Evolutionary conservation across 2,329 filamentous ascomycete genomes (phyloP), one percentile per base, ranked within the genome.

Genomic region (Cordyceps militaris): DNA sequence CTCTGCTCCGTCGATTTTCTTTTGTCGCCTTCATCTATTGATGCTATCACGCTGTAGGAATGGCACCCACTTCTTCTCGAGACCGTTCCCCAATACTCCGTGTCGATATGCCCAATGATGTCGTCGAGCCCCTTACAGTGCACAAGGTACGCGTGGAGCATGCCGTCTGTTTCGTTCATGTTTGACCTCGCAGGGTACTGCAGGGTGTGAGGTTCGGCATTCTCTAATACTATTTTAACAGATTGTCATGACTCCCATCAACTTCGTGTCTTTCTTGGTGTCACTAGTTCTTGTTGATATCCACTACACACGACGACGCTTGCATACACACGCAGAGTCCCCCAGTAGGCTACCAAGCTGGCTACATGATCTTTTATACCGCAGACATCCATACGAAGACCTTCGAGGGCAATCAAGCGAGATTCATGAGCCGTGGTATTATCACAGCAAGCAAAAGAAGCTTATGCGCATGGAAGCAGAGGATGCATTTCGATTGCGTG

Each of bases 211-310:
- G n/a, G n/a, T n/a, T n/a, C n/a, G n/a, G n/a, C 50, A 8, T 3
- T 40, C 24, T 13, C 56, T 51, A 51, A 53, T n/a, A 13, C n/a
- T 13, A 19, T 21, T 6, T 3, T 19, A 36, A 14, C 58, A 80
- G 76, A 56, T 75, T 21, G 63, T 88, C 63, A 75, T 86, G 71
- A 86, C 84, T 0, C 85, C 86, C 8, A 63, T 88, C 61, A 76
- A 83, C 62, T 81, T 88, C 67, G 73, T 83, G 52, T 80, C 83
- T 23, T 88, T 88, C 70, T 68, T 89, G 43, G 47, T 88, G 62
- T 88, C 85, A 2, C 79, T 89, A 47, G 76, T 79, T 66, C 69
- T 87, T 53, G 78, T 88, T 44, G 85, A 88, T 71, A 72, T 78
- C 52, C 76, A 76, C 59, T 74, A 83, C 77, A 71, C 82, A 64